These are phyloP conservation scores for Plantago coronopus DNA, from an alignment of 305 asterid species.

Conservation along the genomic window DNA sequence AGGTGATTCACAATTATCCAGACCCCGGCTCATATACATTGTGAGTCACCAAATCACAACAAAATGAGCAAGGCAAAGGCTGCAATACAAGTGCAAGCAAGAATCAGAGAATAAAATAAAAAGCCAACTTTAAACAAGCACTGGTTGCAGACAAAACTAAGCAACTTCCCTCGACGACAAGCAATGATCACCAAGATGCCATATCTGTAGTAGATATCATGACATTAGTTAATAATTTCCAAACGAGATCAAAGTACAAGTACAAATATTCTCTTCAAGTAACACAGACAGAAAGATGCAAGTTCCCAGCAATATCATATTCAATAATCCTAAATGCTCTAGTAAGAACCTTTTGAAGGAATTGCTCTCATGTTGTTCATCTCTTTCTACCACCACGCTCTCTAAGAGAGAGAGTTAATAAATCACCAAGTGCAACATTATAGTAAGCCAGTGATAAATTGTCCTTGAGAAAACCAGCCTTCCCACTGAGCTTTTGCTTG, in stretches of 20 bases:
- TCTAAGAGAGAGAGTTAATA: conserved; percentile 75
- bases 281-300: conserved; percentile 18
- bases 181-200: conserved; percentile 29
- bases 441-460: conserved; percentile 90
- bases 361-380: conserved; percentile 34
- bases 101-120: conserved; percentile 27
- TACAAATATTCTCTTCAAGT: conserved; percentile 47
- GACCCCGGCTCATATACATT: conserved; percentile 15
- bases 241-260: conserved; percentile 30
- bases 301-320: conserved; percentile 18
- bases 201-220: conserved; percentile 33
- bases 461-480: conserved; percentile 97
- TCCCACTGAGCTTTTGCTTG: conserved; percentile 97
- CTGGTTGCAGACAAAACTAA: conserved; percentile 15
- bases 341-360: conserved; percentile 35
- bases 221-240: conserved; percentile 28
- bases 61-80: conserved; percentile 24
- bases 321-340: conserved; percentile 25
- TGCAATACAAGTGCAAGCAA: conserved; percentile 32
- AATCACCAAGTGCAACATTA: conserved; percentile 71
- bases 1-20: neutral
- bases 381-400: conserved; percentile 99
- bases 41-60: conserved; percentile 25
- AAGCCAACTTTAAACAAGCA: conserved; percentile 20
- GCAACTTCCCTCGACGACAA: conserved; percentile 28